Base-by-base conservation (phyloP, 345 rosid genomes). In the Gossypium turneri region DNA sequence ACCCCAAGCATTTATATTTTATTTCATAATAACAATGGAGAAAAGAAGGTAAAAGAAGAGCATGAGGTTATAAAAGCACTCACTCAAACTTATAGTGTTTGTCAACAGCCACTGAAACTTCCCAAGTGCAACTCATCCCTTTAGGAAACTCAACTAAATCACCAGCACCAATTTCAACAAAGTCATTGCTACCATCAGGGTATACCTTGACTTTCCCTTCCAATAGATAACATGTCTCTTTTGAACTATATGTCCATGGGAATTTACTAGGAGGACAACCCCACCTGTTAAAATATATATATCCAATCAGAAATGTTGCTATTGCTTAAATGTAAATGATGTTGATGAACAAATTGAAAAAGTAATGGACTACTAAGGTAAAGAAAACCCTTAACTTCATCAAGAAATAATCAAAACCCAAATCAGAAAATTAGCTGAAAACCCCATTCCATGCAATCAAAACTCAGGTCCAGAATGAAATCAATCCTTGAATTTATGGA, bases 81-180 rank as follows among this genome's bases (percentile, higher is more conserved):
- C 78, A 91, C 58, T 89, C 94, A 10, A 92, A 94, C 19, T 88
- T 88, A 59, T 90, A 94, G 80, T 94, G 97, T 77, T 94, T 94
- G 79, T 94, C 97, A 53, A 94, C 97, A 41, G 88, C 93, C 15
- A 79, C 90, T 0, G 92, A 86, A 57, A 94, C 97, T 79, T 92
- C 97, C 98, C 98, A 92, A 83, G 91, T 92, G 87, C 97, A 92
- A 77, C 88, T 88, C 97, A 94, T 88, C 69, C 98, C 98, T 81
- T 92, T 89, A 0, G 97, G 94, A 80, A 92, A 92, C 75, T 79
- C 90, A 72, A 87, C 97, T 77, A 94, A 87, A 73, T 94, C 97
- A 5, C 97, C 97, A 20, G 93, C 88, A 50, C 80, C 88, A 56
- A 94, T 82, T 83, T 90, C 97, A 17, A 90, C 91, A 24, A 76